A percentile compares a stretch with the other conserved stretches of the same genome.
These are phyloP conservation scores for Rhizophagus clarus DNA, from an alignment of 192 early-diverging fungal genomes.

Conservation along the genomic window DNA sequence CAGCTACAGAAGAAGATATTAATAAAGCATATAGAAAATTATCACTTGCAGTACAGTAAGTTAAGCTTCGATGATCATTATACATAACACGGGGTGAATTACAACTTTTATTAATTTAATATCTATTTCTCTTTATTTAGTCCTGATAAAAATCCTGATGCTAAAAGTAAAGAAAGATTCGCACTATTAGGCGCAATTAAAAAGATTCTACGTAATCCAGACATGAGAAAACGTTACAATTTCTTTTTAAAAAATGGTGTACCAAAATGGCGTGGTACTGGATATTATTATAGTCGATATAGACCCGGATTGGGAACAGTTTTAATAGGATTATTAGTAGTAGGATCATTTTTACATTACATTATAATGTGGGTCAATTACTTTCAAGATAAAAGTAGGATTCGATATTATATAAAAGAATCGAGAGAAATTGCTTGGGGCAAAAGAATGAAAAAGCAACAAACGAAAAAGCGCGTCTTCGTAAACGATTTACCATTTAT, in stretches of 20 bases:
- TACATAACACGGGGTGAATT: neutral
- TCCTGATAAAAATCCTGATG: conserved; percentile 72
- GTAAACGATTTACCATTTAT: conserved; percentile 47
- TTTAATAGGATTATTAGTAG: conserved; percentile 52
- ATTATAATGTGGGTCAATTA: conserved; percentile 61
- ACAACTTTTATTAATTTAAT: neutral
- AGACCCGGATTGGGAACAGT: conserved; percentile 70
- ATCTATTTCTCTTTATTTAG: conserved; percentile 33
- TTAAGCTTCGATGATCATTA: neutral
- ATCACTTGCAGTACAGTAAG: conserved; percentile 68
- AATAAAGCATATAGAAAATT: conserved; percentile 69
- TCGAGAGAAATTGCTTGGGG: conserved; percentile 45
- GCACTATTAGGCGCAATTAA: conserved; percentile 66
- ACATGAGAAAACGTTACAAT: conserved; percentile 72
- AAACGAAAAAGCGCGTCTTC: conserved; percentile 36
- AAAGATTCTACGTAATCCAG: conserved; percentile 62
- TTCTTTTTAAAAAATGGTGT: conserved; percentile 82
- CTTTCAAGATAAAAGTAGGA: conserved; percentile 60
- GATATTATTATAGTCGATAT: conserved; percentile 72
- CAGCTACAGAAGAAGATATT: conserved; percentile 59
- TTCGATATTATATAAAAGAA: conserved; percentile 37
- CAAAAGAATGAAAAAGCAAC: conserved; percentile 47
- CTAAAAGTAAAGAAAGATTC: conserved; percentile 60
- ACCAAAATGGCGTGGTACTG: conserved; percentile 78
- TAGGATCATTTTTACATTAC: conserved; percentile 66